Evolutionary conservation across 805 yeast species (phyloP).

Genomic region (Lipomyces spencermartinsiae): DNA sequence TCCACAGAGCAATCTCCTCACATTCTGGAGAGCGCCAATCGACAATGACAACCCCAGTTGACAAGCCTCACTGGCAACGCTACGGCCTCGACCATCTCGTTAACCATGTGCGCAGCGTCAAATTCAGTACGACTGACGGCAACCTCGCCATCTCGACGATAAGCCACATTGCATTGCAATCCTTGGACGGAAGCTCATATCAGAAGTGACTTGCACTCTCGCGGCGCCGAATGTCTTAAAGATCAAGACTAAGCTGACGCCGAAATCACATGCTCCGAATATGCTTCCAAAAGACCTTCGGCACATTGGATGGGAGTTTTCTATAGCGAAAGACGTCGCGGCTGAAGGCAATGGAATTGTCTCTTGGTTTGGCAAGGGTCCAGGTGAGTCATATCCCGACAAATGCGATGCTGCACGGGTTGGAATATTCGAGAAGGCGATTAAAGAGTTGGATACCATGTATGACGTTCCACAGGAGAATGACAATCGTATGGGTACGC

Average conservation of each 20-base stretch:
- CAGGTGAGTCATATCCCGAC: conserved; percentile 49
- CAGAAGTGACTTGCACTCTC: conserved; percentile 29
- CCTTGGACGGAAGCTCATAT: conserved; percentile 44
- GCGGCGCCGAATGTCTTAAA: conserved; percentile 4
- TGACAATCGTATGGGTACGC: conserved; percentile 48
- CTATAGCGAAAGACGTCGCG: conserved; percentile 38
- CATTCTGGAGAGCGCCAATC: conserved; percentile 47
- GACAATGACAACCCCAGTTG: conserved; percentile 44
- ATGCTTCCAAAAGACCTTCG: conserved; percentile 45
- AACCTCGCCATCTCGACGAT: conserved; percentile 30
- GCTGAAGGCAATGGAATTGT: conserved; percentile 26
- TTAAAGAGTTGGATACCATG: conserved; percentile 38
- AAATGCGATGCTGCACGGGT: conserved; percentile 43
- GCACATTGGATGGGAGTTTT: conserved; percentile 48
- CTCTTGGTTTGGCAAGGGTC: conserved; percentile 49
- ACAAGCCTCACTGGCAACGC: conserved; percentile 43
- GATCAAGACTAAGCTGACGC: conserved; percentile 8
- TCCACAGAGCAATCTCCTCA: conserved; percentile 18
- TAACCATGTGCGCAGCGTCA: conserved; percentile 3
- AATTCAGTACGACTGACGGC: neutral
- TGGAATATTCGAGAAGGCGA: conserved; percentile 40
- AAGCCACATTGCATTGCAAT: conserved; percentile 40
- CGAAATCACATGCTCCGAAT: conserved; percentile 31
- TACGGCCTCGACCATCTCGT: conserved; percentile 43
- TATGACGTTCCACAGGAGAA: conserved; percentile 51